phyloP scores from a whole-genome alignment of 345 rosid genomes.

The Salix exigua region DNA sequence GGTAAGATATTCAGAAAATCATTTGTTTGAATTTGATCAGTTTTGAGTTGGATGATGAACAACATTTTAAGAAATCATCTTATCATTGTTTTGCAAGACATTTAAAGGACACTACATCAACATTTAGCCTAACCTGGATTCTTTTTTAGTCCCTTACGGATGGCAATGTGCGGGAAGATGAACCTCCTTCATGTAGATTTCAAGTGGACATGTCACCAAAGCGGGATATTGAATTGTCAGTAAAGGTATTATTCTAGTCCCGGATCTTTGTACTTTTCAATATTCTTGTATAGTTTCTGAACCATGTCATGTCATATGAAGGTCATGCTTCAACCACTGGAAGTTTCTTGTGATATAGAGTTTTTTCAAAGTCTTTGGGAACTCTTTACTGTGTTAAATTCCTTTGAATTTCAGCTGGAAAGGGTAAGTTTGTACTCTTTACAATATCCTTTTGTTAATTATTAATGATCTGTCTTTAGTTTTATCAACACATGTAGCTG shows the following conservation, averaged over 20 bases:
- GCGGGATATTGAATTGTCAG: conserved; percentile 50
- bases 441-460: no score
- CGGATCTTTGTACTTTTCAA: conserved; percentile 13
- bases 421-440: conserved; percentile 51
- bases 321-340: conserved; percentile 65
- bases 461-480: neutral
- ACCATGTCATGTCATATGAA: conserved; percentile 25
- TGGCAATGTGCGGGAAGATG: conserved; percentile 35
- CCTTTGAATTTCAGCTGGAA: conserved; percentile 61
- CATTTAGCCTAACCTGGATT: neutral
- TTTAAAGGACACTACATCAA: conserved; percentile 1
- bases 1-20: neutral
- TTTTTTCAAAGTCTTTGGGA: conserved; percentile 41
- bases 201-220: conserved; percentile 53
- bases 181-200: conserved; percentile 40
- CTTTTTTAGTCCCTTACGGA: conserved; percentile 38
- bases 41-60: conserved; percentile 2
- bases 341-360: conserved; percentile 48
- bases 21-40: neutral
- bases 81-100: neutral
- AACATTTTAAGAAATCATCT: neutral
- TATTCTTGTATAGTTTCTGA: neutral
- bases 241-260: conserved; percentile 49
- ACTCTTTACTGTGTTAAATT: conserved; percentile 45
- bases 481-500: neutral